These are phyloP conservation scores for Obba rivulosa DNA, from an alignment of 768 basidiomycete species.

Conservation along the genomic window DNA sequence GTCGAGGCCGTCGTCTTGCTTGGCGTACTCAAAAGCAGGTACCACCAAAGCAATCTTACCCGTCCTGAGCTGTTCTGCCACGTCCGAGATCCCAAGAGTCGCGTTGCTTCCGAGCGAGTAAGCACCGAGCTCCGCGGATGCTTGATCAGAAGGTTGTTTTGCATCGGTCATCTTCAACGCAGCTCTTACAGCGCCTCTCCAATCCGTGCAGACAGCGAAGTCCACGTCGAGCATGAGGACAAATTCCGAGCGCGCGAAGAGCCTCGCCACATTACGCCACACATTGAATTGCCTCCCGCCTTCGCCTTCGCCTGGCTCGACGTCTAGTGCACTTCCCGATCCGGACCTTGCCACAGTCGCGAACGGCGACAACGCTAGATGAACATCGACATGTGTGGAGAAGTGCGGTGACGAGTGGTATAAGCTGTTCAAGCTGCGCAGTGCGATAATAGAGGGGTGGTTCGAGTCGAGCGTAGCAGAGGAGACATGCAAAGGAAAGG, in stretches of 20 bases:
- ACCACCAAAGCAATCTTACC: constrained; percentile 73
- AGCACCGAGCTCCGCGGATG: constrained; percentile 10
- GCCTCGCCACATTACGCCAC: constrained; percentile 82
- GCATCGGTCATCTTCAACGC: constrained; percentile 17
- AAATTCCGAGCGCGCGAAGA: constrained; percentile 78
- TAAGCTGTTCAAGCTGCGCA: constrained; percentile 60
- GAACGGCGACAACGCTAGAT: constrained; percentile 77
- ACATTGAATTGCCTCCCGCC: constrained; percentile 80
- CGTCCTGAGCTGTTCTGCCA: constrained; percentile 41
- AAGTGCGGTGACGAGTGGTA: constrained; percentile 65
- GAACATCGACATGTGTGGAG: constrained; percentile 71
- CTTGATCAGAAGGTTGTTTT: too few relatives aligned
- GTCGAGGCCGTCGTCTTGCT: constrained; percentile 59
- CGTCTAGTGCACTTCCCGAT: background rate
- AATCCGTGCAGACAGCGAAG: constrained; percentile 80
- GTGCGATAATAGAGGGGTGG: constrained; percentile 32
- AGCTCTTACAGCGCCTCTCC: constrained; percentile 51
- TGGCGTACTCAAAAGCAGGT: constrained; percentile 79
- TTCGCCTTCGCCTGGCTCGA: constrained; percentile 16
- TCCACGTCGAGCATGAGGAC: constrained; percentile 93
- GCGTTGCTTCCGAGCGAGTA: background rate
- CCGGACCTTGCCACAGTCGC: constrained; percentile 1
- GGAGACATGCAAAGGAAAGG: constrained; percentile 36
- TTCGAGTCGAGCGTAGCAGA: constrained; percentile 29
- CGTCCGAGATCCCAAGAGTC: constrained; percentile 5